A percentile compares a stretch with the other conserved stretches of the same genome.
phyloP scores from a whole-genome alignment of 768 basidiomycete genomes.

The Vararia minispora region DNA sequence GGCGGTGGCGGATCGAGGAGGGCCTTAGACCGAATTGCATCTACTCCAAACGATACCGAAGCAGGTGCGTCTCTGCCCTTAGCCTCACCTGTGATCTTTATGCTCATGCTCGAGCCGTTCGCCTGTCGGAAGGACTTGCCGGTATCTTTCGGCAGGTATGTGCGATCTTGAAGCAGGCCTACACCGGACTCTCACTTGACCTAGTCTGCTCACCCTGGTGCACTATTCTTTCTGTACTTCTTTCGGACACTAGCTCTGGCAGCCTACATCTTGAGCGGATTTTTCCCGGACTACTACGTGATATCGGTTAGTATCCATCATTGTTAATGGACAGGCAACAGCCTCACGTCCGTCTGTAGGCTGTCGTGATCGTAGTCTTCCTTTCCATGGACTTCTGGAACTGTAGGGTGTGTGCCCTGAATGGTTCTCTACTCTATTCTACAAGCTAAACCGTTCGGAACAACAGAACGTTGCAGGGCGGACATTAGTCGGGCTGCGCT shows the following conservation, averaged over 20 bases:
- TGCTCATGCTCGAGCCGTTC: neutral
- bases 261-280: constrained; percentile 89
- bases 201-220: constrained; percentile 71
- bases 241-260: constrained; percentile 84
- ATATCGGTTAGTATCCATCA: constrained; percentile 66
- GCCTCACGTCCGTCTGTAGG: constrained; percentile 28
- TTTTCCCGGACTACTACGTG: constrained; percentile 85
- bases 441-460: neutral
- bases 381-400: constrained; percentile 99
- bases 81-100: no score
- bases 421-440: neutral
- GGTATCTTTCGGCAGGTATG: constrained; percentile 70
- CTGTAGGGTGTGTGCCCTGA: constrained; percentile 55
- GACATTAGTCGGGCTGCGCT: constrained; percentile 87
- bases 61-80: constrained; percentile 55
- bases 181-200: neutral
- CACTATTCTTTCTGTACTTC: constrained; percentile 80
- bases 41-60: constrained; percentile 59
- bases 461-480: constrained; percentile 84
- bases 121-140: constrained; percentile 41
- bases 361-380: constrained; percentile 85
- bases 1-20: no score
- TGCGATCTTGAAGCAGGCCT: neutral
- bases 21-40: constrained; percentile 36
- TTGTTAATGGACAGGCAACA: no score